phyloP scores from a whole-genome alignment of 2,329 filamentous ascomycete genomes.

The Bipolaris victoriae region DNA sequence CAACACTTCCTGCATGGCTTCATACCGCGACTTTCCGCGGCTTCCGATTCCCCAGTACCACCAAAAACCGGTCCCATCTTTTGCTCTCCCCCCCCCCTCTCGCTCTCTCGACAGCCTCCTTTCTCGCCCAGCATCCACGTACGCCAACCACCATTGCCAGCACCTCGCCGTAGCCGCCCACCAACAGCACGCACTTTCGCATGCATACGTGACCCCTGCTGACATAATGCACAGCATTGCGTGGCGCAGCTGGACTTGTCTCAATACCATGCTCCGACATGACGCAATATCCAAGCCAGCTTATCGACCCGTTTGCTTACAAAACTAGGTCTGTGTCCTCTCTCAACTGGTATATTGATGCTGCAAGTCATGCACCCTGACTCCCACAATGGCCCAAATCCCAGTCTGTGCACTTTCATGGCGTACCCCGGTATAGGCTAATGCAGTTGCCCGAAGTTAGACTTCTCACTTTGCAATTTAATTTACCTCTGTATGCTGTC shows the following conservation, averaged over 20 bases:
- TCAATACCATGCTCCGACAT: constrained; percentile 1
- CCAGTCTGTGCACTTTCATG: constrained; percentile 2
- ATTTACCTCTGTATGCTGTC: background rate
- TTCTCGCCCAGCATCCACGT: no score
- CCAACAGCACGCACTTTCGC: background rate
- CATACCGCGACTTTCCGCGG: background rate
- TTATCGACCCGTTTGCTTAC: constrained; percentile 1
- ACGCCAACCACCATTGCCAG: background rate
- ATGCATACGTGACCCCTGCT: background rate
- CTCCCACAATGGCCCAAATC: background rate
- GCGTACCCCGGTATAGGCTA: constrained; percentile 2
- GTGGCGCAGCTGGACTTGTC: background rate
- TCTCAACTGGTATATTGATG: background rate
- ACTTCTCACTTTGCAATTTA: background rate
- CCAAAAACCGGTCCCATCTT: background rate
- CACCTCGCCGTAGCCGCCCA: background rate
- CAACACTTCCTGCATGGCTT: background rate
- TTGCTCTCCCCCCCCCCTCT: no score
- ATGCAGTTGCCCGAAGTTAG: constrained; percentile 10
- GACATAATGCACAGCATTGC: background rate
- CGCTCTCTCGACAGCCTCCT: background rate
- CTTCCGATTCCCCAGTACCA: background rate
- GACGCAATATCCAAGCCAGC: constrained; percentile 1
- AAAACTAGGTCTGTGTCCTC: background rate
- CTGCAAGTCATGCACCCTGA: background rate